Evolutionary conservation across 2,329 filamentous ascomycete species (phyloP).

Genomic region (Fusarium kyushuense): DNA sequence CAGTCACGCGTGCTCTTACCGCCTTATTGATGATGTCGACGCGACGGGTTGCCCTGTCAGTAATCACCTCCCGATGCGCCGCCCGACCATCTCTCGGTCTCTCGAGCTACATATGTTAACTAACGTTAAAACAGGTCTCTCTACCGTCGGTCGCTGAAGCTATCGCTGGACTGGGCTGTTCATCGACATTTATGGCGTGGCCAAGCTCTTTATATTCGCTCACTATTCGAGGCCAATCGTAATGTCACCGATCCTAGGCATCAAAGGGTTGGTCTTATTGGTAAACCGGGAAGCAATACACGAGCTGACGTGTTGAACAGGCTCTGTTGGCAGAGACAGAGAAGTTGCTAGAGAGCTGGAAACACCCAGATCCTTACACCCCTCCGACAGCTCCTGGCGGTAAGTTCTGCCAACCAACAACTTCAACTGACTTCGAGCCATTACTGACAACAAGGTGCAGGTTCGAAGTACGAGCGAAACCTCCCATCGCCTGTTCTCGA

Average conservation of each 20-base stretch:
- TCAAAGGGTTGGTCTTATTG: slow-evolving; percentile 74
- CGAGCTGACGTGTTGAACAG: slow-evolving; percentile 60
- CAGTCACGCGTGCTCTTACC: slow-evolving; percentile 22
- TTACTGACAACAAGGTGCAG: slow-evolving; percentile 58
- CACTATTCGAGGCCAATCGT: slow-evolving; percentile 93
- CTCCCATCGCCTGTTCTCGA: slow-evolving; percentile 82
- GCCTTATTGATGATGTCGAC: slow-evolving; percentile 47
- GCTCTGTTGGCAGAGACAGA: slow-evolving; percentile 88
- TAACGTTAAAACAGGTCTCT: slow-evolving; percentile 68
- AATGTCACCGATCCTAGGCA: slow-evolving; percentile 85
- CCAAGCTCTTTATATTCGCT: slow-evolving; percentile 95
- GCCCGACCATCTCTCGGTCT: slow-evolving; percentile 13
- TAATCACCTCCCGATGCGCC: slow-evolving; percentile 31
- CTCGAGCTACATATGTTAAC: slow-evolving; percentile 32
- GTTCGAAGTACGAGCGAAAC: slow-evolving; percentile 97
- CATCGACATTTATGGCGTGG: slow-evolving; percentile 94
- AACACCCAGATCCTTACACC: slow-evolving; percentile 94
- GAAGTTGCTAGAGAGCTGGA: slow-evolving; percentile 90
- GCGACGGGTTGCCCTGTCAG: slow-evolving; percentile 65
- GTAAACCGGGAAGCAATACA: not conserved
- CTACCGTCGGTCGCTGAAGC: slow-evolving; percentile 92
- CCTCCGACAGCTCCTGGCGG: slow-evolving; percentile 94
- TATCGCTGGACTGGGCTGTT: slow-evolving; percentile 94
- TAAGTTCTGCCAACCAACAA: slow-evolving; percentile 55
- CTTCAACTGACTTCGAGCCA: not conserved